phyloP scores from a whole-genome alignment of 305 asterid genomes.

The Fraxinus latifolia region DNA sequence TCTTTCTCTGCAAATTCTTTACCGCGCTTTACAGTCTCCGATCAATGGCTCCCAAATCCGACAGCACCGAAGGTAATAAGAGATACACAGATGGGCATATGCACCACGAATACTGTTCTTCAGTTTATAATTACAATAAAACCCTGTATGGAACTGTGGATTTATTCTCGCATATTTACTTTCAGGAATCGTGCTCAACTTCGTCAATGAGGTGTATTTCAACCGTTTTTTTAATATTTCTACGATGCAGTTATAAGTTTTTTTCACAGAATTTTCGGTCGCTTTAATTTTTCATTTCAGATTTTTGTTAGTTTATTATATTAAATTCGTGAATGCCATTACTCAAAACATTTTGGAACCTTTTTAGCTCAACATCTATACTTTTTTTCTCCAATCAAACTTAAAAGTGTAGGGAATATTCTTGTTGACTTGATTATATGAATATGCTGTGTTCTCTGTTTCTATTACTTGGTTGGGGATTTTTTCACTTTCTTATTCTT shows the following conservation, averaged over 20 bases:
- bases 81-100: background rate
- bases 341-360: no score
- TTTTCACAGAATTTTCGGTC: background rate
- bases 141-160: background rate
- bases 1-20: constrained; percentile 17
- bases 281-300: no score
- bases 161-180: constrained; percentile 8
- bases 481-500: background rate
- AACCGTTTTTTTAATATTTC: background rate
- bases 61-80: constrained; percentile 67
- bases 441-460: background rate
- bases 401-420: background rate
- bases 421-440: background rate
- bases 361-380: no score
- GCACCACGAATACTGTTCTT: background rate
- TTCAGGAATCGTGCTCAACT: constrained; percentile 91
- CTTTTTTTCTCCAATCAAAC: no score
- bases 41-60: constrained; percentile 87
- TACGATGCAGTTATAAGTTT: background rate
- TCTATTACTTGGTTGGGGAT: background rate
- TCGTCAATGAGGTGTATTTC: constrained; percentile 75
- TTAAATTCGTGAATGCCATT: no score
- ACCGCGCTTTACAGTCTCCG: constrained; percentile 36
- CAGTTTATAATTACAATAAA: background rate
- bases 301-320: no score